These are phyloP conservation scores for Rhodamnia argentea DNA, from an alignment of 345 rosid species.

Conservation along the genomic window DNA sequence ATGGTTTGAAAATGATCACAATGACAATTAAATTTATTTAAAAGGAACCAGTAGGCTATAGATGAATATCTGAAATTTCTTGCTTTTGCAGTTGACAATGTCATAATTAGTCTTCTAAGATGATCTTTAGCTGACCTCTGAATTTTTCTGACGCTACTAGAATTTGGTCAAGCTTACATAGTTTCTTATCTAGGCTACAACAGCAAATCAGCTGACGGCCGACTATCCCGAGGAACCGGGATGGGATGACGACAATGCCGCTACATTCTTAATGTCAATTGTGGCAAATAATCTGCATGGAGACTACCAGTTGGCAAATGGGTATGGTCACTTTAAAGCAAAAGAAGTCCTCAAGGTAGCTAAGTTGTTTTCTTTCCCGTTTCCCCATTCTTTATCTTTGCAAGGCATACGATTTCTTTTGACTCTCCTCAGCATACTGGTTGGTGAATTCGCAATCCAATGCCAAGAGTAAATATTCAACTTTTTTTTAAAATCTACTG, in stretches of 20 bases:
- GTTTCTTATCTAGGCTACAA: conserved; percentile 34
- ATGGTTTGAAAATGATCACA: neutral
- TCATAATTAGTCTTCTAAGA: neutral
- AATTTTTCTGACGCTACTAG: neutral
- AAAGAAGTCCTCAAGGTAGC: conserved; percentile 57
- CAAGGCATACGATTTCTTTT: neutral
- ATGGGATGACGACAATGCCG: conserved; percentile 61
- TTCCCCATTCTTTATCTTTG: neutral
- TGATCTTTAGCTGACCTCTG: neutral
- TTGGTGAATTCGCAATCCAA: too few relatives aligned
- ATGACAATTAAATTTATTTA: neutral
- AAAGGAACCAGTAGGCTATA: neutral
- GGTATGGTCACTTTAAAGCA: conserved; percentile 43
- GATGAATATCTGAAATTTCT: neutral
- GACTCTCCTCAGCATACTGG: neutral
- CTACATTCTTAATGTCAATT: conserved; percentile 54
- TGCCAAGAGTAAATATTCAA: neutral
- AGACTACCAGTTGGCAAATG: conserved; percentile 69
- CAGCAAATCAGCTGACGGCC: conserved; percentile 44
- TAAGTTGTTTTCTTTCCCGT: neutral
- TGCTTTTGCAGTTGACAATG: neutral
- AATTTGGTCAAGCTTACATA: neutral
- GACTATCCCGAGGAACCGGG: conserved; percentile 56
- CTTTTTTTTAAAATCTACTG: neutral
- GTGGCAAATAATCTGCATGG: conserved; percentile 58